Base-by-base conservation (phyloP, 2,329 filamentous ascomycete genomes). In the Pestalotiopsis sp. region DNA sequence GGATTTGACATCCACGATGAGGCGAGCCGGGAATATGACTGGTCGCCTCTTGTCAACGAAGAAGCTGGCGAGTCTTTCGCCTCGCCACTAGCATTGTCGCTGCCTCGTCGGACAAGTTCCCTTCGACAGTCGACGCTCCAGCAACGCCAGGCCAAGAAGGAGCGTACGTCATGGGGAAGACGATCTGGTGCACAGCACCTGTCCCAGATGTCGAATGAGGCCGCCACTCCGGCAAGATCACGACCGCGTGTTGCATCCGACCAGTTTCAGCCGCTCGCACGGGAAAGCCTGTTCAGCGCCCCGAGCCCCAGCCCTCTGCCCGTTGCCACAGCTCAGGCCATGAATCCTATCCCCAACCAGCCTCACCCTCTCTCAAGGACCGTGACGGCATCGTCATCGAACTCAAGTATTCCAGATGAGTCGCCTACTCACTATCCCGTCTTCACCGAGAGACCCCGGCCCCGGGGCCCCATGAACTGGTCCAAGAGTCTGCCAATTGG, bases 311-410 rank as follows among this genome's bases (percentile, higher is more conserved):
- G 81, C 3, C 81, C 84, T 72, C 79, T 87, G 68, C 84, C 82
- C 3, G 88, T 82, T 73, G 83, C 87, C n/a, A 87, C 86, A 45
- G 81, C 81, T 69, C 90, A 87, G 79, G 78, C 80, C 61, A 72
- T 85, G 62, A 86, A 84, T 20, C 80, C 77, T 58, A 81, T 79
- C 65, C 71, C 78, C 2, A 85, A 86, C 70, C 88, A 90, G 72
- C 88, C 92, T 20, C 95, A 98, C 78, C 95, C 95, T 23, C 85
- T 98, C 25, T 97, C 95, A 6, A 90, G 94, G 71, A 93, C 93
- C 0, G 85, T 98, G 73, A 97, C 93, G 0, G 94, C 94, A 3
- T 97, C 94, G 0, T 95, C 93, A 1, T 97, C 94, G 2, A 90
- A 87, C 66, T 95, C 93, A 5, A 96, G 91, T 76, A 78, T 95